phyloP scores from a whole-genome alignment of 2,329 filamentous ascomycete genomes.

The Fusarium sp. region DNA sequence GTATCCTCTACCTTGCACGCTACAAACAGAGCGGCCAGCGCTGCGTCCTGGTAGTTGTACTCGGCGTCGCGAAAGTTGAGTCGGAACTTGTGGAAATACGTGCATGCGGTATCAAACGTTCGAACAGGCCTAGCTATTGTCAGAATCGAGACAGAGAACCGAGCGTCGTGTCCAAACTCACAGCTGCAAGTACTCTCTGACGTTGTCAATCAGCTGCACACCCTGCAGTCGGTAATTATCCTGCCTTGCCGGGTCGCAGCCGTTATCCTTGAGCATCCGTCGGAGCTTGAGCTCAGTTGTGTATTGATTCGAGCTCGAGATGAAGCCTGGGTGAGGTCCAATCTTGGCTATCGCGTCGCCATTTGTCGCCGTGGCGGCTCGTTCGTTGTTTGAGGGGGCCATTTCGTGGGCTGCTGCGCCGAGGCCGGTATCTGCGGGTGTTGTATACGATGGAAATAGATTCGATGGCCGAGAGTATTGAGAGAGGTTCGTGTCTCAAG shows the following conservation, averaged over 20 bases:
- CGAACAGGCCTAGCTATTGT: slow-evolving; percentile 75
- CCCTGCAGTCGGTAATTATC: slow-evolving; percentile 86
- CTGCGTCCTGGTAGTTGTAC: slow-evolving; percentile 88
- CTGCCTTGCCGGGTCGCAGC: slow-evolving; percentile 81
- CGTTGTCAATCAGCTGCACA: slow-evolving; percentile 88
- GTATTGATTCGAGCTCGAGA: slow-evolving; percentile 73
- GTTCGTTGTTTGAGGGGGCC: slow-evolving; percentile 24
- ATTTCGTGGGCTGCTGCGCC: slow-evolving; percentile 3
- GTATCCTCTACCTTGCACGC: slow-evolving; percentile 99
- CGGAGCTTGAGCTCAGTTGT: slow-evolving; percentile 85
- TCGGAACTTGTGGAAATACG: slow-evolving; percentile 95
- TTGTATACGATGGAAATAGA: rapidly evolving
- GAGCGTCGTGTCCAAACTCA: slow-evolving; percentile 49
- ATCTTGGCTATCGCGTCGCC: slow-evolving; percentile 41
- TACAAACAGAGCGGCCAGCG: slow-evolving; percentile 87
- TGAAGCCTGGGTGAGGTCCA: slow-evolving; percentile 61
- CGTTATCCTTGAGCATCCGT: slow-evolving; percentile 75
- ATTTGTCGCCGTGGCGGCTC: slow-evolving; percentile 22
- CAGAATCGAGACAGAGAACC: slow-evolving; percentile 8
- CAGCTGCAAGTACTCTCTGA: slow-evolving; percentile 83
- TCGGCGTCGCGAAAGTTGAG: slow-evolving; percentile 86
- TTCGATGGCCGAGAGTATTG: too few relatives aligned
- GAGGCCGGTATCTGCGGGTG: background rate
- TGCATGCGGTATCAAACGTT: slow-evolving; percentile 91
- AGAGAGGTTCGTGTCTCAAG: background rate